Percentiles rank a stretch among this genome's conserved stretches.
These are phyloP conservation scores for Limnomonas spitsbergensis DNA, from an alignment of 139 green algal species.

Conservation along the genomic window DNA sequence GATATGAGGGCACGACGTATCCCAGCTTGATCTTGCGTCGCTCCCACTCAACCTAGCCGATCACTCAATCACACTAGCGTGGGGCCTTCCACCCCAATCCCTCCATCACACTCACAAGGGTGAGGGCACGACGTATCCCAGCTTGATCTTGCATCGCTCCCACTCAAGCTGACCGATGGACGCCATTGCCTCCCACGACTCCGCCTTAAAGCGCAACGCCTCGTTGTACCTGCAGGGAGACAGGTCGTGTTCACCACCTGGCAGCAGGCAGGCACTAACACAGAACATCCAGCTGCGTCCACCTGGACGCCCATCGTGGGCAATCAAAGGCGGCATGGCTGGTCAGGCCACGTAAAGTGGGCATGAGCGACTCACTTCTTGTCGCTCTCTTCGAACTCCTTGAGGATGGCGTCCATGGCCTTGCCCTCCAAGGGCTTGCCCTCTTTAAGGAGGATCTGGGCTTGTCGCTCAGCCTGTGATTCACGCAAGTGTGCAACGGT, in stretches of 20 bases:
- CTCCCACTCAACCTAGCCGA: slow-evolving; percentile 20
- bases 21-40: slow-evolving; percentile 35
- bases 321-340: slow-evolving; percentile 15
- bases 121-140: slow-evolving; percentile 14
- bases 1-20: slow-evolving; percentile 27
- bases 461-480: slow-evolving; percentile 7
- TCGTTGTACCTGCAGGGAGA: slow-evolving; percentile 57
- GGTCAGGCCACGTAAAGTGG: too few species aligned
- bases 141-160: slow-evolving; percentile 14
- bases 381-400: slow-evolving; percentile 32
- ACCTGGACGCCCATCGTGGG: slow-evolving; percentile 26
- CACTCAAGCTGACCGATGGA: slow-evolving; percentile 47
- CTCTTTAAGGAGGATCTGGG: slow-evolving; percentile 14
- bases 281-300: too few species aligned
- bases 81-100: too few species aligned
- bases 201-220: slow-evolving; percentile 57
- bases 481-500: too few species aligned
- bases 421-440: slow-evolving; percentile 24
- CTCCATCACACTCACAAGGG: slow-evolving; percentile 5
- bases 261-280: background rate
- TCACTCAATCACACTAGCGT: too few species aligned
- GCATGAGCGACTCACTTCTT: slow-evolving; percentile 26
- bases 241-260: background rate
- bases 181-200: slow-evolving; percentile 59
- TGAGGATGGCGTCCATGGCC: slow-evolving; percentile 16